Base-by-base conservation (phyloP, 305 asterid species). In the Solanum hybrid region DNA sequence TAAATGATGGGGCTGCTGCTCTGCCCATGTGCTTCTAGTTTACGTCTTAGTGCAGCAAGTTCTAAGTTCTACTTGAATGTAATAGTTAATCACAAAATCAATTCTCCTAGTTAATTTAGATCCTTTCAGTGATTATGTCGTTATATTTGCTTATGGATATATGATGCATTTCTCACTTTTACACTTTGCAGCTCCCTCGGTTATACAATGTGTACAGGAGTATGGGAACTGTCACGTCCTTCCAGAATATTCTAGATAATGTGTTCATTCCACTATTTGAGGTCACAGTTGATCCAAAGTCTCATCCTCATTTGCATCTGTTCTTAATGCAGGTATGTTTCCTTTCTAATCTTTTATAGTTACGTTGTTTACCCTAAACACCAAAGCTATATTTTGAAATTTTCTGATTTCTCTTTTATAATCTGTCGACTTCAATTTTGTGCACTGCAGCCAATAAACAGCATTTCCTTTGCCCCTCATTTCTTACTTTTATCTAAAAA, bases 181-280 rank as follows among this genome's bases (percentile, higher is more conserved):
- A 88, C 37, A 78, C 65, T 92, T 77, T 95, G 96, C 98, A 97
- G 99, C 96, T 97, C 92, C 99, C 99, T 87, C 94, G 95, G 93
- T 91, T 97, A 81, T 97, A 97, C 95, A 97, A 95, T 90, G 93
- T 97, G 92, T 97, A 97, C 97, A 94, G 95, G 89, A 91, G 98
- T 91, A 97, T 97, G 99, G 99, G 99, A 91, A 97, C 98, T 87
- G 98, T 93, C 76, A 97, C 97, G 88, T 96, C 98, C 90, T 97
- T 97, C 86, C 99, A 97, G 94, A 97, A 94, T 89, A 96, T 97
- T 92, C 92, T 97, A 24, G 98, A 97, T 89, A 97, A 97, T 91
- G 93, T 97, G 90, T 97, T 97, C 96, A 92, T 97, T 94, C 98
- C 98, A 81, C 98, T 97, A 88, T 97, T 97, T 91, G 98, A 97